These are phyloP conservation scores for Dothideomycetes sp. DNA, from an alignment of 2,329 filamentous ascomycete genomes.

Conservation along the genomic window DNA sequence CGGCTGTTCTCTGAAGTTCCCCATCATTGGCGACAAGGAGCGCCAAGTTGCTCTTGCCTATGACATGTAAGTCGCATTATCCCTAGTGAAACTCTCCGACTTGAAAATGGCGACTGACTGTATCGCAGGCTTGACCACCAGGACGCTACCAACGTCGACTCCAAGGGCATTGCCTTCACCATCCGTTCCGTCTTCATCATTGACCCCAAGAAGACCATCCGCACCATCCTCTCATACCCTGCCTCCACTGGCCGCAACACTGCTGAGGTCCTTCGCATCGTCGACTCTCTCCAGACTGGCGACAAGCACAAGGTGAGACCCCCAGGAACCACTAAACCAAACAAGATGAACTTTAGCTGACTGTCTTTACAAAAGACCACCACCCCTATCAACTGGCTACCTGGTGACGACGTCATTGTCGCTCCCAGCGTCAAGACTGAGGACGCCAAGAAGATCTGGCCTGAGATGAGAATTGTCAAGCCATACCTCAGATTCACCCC, in stretches of 20 bases:
- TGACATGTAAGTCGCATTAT: constrained; percentile 36
- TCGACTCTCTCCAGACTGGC: constrained; percentile 43
- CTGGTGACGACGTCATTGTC: constrained; percentile 40
- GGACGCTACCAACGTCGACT: constrained; percentile 48
- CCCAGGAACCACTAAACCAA: no score
- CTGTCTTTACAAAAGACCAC: no score
- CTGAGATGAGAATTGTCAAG: constrained; percentile 50
- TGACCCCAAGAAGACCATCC: constrained; percentile 54
- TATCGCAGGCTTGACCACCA: constrained; percentile 36
- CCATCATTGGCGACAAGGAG: constrained; percentile 44
- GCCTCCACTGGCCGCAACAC: constrained; percentile 49
- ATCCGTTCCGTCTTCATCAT: constrained; percentile 56
- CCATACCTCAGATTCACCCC: constrained; percentile 51
- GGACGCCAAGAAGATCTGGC: constrained; percentile 48
- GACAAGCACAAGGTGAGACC: constrained; percentile 52
- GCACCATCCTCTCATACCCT: constrained; percentile 51
- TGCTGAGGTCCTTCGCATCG: constrained; percentile 40
- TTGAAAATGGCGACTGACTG: background rate
- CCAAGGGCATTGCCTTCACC: constrained; percentile 48
- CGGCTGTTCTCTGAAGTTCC: constrained; percentile 36
- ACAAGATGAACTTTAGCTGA: no score
- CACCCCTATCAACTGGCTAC: constrained; percentile 52
- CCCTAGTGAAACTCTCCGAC: background rate
- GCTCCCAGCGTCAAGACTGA: constrained; percentile 48
- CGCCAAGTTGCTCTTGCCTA: constrained; percentile 40